Base-by-base conservation (phyloP, 352 stramenopile genomes). In the Phytophthora constricta region DNA sequence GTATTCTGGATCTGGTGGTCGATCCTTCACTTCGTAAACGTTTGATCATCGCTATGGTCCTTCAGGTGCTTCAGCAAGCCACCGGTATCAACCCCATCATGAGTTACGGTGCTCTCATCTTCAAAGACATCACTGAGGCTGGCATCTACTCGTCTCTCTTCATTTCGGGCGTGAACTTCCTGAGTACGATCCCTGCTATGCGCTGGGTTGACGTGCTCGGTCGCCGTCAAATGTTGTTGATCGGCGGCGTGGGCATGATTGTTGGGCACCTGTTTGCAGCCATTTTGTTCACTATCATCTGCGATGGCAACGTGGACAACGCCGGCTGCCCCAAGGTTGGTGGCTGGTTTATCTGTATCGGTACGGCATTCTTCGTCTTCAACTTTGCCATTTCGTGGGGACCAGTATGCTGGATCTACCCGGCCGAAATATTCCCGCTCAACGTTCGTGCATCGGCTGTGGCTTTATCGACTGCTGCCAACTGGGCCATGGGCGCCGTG, bases 71-170 rank as follows among this genome's bases (percentile, higher is more conserved):
- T 19, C 70, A 79, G 49, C 70, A 79, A 51, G 70, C 65, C 13
- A 79, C 70, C 16, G 70, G 70, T 22, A 73, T 77, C 57, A 77
- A 77, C 49, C 60, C 65, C 28, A 71, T 77, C 28, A 74, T 77
- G 60, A 73, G 58, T 34, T 77, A 81, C 31, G 70, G 73, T 27
- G 73, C 70, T 4, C 58, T 70, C n/a, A 81, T 81, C 62, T 79
- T 82, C 68, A 76, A 79, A 37, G 70, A 79, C 25, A 72, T 82
- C 28, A 63, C 72, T 10, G 28, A 69, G 23, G 48, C 58, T 13
- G 70, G 70, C 20, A 60, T 72, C 25, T 65, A 72, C 26, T 72
- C 60, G n/a, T 50, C 69, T 1, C 50, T 79, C n/a, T 71, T 78
- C 39, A 62, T 78, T 11, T 74, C 68, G 1, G 58, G 53, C 9